Base-by-base conservation (phyloP, 306 rosid genomes). In the Pueraria montana region DNA sequence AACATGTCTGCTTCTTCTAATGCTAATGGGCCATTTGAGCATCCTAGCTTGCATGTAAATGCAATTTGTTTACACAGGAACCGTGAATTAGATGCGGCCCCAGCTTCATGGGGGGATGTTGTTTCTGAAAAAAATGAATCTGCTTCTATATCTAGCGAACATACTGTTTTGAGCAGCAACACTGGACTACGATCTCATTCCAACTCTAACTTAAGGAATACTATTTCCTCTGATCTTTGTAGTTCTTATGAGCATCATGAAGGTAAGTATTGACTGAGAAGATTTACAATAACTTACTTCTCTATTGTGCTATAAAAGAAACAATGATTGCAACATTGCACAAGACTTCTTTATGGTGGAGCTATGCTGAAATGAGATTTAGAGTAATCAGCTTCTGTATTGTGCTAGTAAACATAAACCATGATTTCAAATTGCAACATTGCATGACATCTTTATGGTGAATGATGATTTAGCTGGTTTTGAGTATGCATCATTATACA, bases 191-290 rank as follows among this genome's bases (percentile, higher is more conserved):
- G 72, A 79, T 77, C 72, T 23, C 78, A 77, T 72, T 77, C 63
- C 67, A 83, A 83, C 67, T 84, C 70, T 69, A 74, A 85, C 85
- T 68, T 83, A 32, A 78, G 82, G 77, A 80, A 53, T 71, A 75
- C 76, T 26, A 7, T 52, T 74, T 82, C 72, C 53, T 52, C 77
- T 42, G 74, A 82, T 46, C 84, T 74, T 42, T 18, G 1, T 76
- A 55, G 75, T 71, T 48, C 76, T 43, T 18, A 32, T 67, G 83
- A 66, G 70, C 81, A 72, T 50, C 78, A 75, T 6, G 80, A 89
- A 83, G 95, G 95, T 89, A 85, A 62, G 78, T 78, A 45, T 49
- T 79, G 55, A 21, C 63, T 76, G 42, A 7, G 17, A 45, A 83
- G 68, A 34, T 74, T 18, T 55, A 55, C 27, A 55, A 55, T 20